A percentile compares a stretch with the other conserved stretches of the same genome.
phyloP scores from a whole-genome alignment of 192 early-diverging fungal genomes.

The Coemansia sp. region DNA sequence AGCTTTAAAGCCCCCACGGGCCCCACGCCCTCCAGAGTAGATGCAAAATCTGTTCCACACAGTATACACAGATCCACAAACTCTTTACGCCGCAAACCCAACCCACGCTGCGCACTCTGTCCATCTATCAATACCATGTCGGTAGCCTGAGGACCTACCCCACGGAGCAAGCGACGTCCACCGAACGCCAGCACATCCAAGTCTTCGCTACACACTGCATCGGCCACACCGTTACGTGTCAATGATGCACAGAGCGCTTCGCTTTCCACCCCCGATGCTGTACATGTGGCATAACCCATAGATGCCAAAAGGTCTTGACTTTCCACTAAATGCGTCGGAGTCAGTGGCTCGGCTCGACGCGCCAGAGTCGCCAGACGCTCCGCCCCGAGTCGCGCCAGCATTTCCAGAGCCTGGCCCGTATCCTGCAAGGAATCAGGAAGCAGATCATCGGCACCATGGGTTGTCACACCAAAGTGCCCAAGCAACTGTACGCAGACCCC shows the following conservation, averaged over 20 bases:
- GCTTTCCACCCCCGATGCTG: conserved; percentile 52
- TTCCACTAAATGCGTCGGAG: conserved; percentile 39
- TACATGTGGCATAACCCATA: conserved; percentile 54
- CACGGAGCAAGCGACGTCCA: conserved; percentile 24
- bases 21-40: conserved; percentile 62
- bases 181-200: conserved; percentile 34
- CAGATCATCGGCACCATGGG: background rate
- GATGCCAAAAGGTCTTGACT: conserved; percentile 49
- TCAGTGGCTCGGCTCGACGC: conserved; percentile 55
- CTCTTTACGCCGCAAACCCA: conserved; percentile 51
- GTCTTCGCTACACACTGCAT: conserved; percentile 62
- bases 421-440: background rate
- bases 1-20: conserved; percentile 58
- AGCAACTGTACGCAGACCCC: conserved; percentile 11
- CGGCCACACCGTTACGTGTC: conserved; percentile 40
- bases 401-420: too few relatives aligned
- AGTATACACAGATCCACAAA: conserved; percentile 74
- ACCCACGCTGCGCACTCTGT: conserved; percentile 29
- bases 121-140: conserved; percentile 54
- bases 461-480: conserved; percentile 8
- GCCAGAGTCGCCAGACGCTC: conserved; percentile 37
- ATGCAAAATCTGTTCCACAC: conserved; percentile 73
- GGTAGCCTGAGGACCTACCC: conserved; percentile 11
- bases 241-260: conserved; percentile 67
- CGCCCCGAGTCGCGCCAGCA: conserved; percentile 7